phyloP scores from a whole-genome alignment of 176 grass and related monocot genomes.

The Oryza nivara region DNA sequence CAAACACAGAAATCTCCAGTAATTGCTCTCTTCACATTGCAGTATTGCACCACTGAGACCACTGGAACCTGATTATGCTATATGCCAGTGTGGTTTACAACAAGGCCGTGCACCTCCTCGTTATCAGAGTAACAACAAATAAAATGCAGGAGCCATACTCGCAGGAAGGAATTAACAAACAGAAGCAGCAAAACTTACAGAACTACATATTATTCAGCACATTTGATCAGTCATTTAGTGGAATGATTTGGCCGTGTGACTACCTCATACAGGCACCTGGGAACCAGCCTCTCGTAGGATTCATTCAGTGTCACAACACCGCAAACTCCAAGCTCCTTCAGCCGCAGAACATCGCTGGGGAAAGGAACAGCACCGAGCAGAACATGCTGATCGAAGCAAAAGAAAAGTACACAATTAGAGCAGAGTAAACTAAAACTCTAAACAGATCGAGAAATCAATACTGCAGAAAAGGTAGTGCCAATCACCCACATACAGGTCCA shows the following conservation, averaged over 20 bases:
- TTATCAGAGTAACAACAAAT: background rate
- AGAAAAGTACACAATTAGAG: slow-evolving; percentile 22
- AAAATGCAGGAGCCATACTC: background rate
- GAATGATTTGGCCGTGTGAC: background rate
- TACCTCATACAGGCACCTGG: slow-evolving; percentile 78
- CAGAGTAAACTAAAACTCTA: slow-evolving; percentile 1
- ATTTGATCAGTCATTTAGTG: background rate
- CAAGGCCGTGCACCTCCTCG: background rate
- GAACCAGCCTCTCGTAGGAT: slow-evolving; percentile 92
- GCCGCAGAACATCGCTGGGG: slow-evolving; percentile 69
- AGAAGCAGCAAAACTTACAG: background rate
- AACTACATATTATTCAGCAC: background rate
- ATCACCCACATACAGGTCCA: background rate
- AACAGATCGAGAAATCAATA: background rate
- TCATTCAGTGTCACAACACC: slow-evolving; percentile 93
- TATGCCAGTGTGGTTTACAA: background rate
- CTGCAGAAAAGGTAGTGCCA: background rate
- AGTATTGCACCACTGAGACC: background rate
- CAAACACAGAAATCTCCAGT: background rate
- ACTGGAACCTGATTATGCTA: background rate
- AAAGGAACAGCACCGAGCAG: slow-evolving; percentile 92
- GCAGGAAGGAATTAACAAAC: slow-evolving; percentile 11
- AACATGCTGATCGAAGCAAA: slow-evolving; percentile 63
- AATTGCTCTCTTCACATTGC: background rate
- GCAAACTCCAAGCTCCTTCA: slow-evolving; percentile 84